Evolutionary conservation across 305 asterid genomes (phyloP).

Genomic region (Stenogyne calaminthoides): DNA sequence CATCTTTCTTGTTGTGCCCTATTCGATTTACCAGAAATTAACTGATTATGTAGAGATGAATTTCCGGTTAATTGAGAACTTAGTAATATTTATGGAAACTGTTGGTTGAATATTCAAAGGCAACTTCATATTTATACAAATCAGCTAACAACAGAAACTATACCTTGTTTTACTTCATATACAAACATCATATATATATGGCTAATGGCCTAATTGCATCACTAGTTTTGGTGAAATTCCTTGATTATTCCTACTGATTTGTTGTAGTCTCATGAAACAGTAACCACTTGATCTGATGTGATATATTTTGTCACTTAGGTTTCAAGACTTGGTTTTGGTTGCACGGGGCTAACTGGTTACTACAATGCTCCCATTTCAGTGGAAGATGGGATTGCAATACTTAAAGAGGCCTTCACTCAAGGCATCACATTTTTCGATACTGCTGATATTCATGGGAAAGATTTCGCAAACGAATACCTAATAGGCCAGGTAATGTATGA

Average conservation of each 20-base stretch:
- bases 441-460: conserved; percentile 42
- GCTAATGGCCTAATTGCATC: neutral
- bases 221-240: neutral
- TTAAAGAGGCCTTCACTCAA: conserved; percentile 47
- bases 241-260: neutral
- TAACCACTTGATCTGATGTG: neutral
- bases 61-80: neutral
- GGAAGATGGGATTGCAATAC: conserved; percentile 45
- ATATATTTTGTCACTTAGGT: conserved; percentile 11
- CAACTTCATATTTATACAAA: too few relatives aligned
- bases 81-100: too few relatives aligned
- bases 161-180: too few relatives aligned
- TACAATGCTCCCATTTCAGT: conserved; percentile 44
- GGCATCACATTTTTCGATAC: conserved; percentile 56
- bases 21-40: too few relatives aligned
- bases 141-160: too few relatives aligned
- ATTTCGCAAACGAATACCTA: conserved; percentile 44
- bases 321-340: conserved; percentile 50
- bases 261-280: neutral
- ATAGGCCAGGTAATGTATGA: conserved; percentile 41
- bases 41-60: neutral
- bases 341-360: conserved; percentile 54
- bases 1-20: too few relatives aligned
- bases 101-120: too few relatives aligned
- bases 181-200: too few relatives aligned